Conservation (phyloP, 2,329 filamentous ascomycete species). For the Septoria linicola region DNA sequence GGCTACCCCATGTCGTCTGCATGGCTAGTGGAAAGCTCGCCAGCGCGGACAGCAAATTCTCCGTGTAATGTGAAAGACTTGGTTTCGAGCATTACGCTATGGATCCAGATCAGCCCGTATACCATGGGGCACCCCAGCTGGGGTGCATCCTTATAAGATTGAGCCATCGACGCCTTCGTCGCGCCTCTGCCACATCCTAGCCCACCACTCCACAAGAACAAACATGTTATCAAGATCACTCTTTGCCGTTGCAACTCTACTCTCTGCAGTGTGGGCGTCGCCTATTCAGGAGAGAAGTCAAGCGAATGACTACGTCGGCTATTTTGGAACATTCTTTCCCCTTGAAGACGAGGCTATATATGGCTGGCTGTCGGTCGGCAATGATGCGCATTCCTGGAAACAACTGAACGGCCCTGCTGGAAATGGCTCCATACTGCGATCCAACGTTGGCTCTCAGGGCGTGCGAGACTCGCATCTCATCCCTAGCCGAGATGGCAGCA, state of each 20-base stretch:
- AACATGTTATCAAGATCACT: conserved; percentile 2
- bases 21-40: too few relatives aligned
- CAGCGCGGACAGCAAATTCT: too few relatives aligned
- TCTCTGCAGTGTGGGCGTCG: background rate
- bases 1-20: too few relatives aligned
- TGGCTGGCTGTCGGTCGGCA: conserved; percentile 22
- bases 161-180: background rate
- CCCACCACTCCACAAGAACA: background rate
- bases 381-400: conserved; percentile 21
- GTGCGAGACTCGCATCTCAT: conserved; percentile 23
- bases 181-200: background rate
- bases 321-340: conserved; percentile 30
- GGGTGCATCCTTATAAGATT: background rate
- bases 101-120: too few relatives aligned
- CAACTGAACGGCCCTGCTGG: conserved; percentile 15
- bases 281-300: conserved; percentile 2
- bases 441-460: conserved; percentile 19
- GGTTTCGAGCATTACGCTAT: background rate
- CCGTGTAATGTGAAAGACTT: too few relatives aligned
- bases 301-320: conserved; percentile 18
- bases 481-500: conserved; percentile 16
- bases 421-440: conserved; percentile 18
- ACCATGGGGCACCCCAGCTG: too few relatives aligned
- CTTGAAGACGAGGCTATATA: conserved; percentile 34
- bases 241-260: background rate